A percentile compares a stretch with the other conserved stretches of the same genome.
phyloP scores from a whole-genome alignment of 2,329 filamentous ascomycete genomes.

The Amauroascus verrucosus region DNA sequence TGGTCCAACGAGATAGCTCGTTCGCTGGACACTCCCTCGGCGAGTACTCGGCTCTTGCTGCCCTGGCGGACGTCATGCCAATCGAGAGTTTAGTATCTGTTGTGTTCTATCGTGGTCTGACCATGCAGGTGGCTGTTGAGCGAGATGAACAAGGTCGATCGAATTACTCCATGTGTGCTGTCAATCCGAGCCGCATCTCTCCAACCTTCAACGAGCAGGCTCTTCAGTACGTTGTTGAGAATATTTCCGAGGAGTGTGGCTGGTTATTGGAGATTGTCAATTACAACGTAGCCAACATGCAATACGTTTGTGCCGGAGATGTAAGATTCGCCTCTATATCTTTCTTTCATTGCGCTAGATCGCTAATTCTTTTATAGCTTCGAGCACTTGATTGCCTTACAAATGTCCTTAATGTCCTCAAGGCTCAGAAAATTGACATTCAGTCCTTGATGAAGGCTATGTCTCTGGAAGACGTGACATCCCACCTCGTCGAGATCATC shows the following conservation, averaged over 20 bases:
- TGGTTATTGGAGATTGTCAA: slow-evolving; percentile 99
- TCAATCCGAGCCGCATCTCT: slow-evolving; percentile 95
- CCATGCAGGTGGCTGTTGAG: slow-evolving; percentile 98
- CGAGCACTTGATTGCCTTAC: slow-evolving; percentile 56
- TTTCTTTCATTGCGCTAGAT: neutral
- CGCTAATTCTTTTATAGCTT: slow-evolving; percentile 31
- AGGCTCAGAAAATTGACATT: slow-evolving; percentile 94
- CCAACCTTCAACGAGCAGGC: slow-evolving; percentile 99
- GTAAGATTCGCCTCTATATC: slow-evolving; percentile 26
- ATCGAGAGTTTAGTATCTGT: slow-evolving; percentile 97
- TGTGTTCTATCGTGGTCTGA: slow-evolving; percentile 96
- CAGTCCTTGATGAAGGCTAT: slow-evolving; percentile 79
- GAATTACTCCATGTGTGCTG: slow-evolving; percentile 98
- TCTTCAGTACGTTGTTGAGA: slow-evolving; percentile 91
- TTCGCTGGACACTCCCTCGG: slow-evolving; percentile 97
- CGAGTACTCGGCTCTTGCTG: slow-evolving; percentile 94
- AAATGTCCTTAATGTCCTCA: slow-evolving; percentile 87
- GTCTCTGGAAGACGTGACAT: slow-evolving; percentile 83
- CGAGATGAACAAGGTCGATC: slow-evolving; percentile 85
- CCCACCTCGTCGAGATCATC: slow-evolving; percentile 83
- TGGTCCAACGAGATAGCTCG: slow-evolving; percentile 90
- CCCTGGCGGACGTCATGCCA: slow-evolving; percentile 97
- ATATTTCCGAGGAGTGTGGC: slow-evolving; percentile 81
- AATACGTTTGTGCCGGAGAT: slow-evolving; percentile 59
- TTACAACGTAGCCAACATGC: slow-evolving; percentile 66